Evolutionary conservation across 1,139 yeast genomes (phyloP), one percentile per base, ranked within the genome.

Genomic region (Yamadazyma kanchanaburiensis): DNA sequence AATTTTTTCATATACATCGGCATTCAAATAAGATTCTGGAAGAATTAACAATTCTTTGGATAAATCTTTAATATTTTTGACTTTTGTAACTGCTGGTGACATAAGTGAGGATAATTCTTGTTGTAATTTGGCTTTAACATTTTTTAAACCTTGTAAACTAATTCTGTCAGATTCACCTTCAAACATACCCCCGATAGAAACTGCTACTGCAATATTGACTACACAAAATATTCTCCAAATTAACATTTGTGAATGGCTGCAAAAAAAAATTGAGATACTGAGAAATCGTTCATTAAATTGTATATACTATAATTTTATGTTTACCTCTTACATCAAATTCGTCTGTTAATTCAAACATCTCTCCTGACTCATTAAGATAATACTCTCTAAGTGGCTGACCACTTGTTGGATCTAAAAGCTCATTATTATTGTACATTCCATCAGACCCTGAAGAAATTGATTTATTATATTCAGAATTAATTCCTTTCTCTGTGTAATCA

Each of bases 281-380:
- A 16, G n/a, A n/a, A n/a, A n/a, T n/a, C n/a, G n/a, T n/a, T 13
- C 10, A 15, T 25, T 42, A 42, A 25, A 39, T 38, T 20, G 65
- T 59, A 34, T 62, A 63, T n/a, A 63, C 65, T 17, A 61, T 48
- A 13, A 62, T 58, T 34, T 56, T 60, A 30, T 58, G 51, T 28
- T 55, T 57, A 4, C 55, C 57, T 25, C 43, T 32, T 11, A 48
- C 39, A 25, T 60, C 61, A 32, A 40, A 39, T 2, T 48, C 53
- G 21, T 54, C 53, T 8, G 45, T 43, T 18, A 62, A 42, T 21
- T 60, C 64, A 32, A 50, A 56, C 63, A 64, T 55, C 34, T 62
- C 64, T 6, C 68, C 70, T 5, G 42, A 36, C 26, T 60, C 62
- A 35, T 56, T 57, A 15, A 64, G 46, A 25, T 48, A 52, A 35